Evolutionary conservation across 805 yeast genomes (phyloP), one percentile per base, ranked within the genome.

Genomic region (Candida loeiensis): DNA sequence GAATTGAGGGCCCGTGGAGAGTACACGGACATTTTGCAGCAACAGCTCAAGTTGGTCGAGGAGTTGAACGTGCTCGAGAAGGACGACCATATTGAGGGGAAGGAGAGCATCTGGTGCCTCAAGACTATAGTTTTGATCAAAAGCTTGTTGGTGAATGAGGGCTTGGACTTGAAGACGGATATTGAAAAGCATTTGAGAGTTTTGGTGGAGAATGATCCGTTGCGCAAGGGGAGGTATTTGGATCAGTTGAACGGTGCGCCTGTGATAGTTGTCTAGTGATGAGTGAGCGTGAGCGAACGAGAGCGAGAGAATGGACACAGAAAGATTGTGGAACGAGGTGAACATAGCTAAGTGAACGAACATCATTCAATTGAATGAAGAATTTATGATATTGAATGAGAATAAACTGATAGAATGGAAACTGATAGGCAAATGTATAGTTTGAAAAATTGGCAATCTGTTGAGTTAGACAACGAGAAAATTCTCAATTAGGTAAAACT

Each of bases 81-180:
- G 24, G 86, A 79, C 5, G 89, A 87, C 51, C 71, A 64, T 41
- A 40, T 44, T 2, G 49, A 53, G 9, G 80, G 76, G 0, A 57
- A 54, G 39, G 86, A 80, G 43, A 80, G 82, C 53, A 71, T 71
- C 34, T 84, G 95, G 91, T 89, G 96, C 53, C 59, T 86, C 45
- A 83, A 85, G 50, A 66, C 76, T 9, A 64, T 79, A 15, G 58
- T 82, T 22, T 69, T 72, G 18, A 62, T 79, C 28, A 69, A 74
- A 53, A 55, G 53, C 42, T 57, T 47, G 47, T 55, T 43, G 41
- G 48, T 40, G 39, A 25, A 40, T 36, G 28, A 53, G 29, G 31
- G 35, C 1, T 30, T 44, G 60, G 11, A 22, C 18, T 35, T 45
- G 25, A 37, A 38, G 1, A 54, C 58, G 1, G 73, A 68, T 3